A percentile compares a stretch with the other conserved stretches of the same genome.
Evolutionary conservation across 441 rosid genomes (phyloP).

Genomic region (Erodium moschatum): DNA sequence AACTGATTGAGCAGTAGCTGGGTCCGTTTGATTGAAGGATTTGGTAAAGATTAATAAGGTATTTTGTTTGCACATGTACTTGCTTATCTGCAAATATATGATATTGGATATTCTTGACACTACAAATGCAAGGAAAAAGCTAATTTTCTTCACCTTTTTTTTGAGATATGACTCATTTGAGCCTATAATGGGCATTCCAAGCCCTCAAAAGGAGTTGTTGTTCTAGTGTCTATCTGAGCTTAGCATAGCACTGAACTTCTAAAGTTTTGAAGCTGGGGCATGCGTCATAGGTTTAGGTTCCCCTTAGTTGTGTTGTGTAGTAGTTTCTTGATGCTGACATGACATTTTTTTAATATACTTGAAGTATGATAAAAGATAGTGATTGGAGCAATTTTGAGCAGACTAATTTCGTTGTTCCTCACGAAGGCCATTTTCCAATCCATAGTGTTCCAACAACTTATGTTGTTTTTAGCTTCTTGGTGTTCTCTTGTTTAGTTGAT

Average conservation of each 20-base stretch:
- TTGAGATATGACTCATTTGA: neutral
- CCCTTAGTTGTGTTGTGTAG: neutral
- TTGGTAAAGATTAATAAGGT: neutral
- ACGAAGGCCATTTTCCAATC: no score
- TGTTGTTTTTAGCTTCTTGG: no score
- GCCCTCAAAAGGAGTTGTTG: neutral
- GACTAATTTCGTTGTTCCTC: no score
- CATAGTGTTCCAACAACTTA: no score
- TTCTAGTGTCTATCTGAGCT: neutral
- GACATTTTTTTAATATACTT: no score
- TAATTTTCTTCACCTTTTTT: neutral
- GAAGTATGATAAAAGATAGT: no score
- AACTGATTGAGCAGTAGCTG: neutral
- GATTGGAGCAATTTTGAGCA: no score
- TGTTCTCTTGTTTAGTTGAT: no score
- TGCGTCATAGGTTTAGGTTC: neutral
- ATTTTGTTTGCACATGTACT: neutral
- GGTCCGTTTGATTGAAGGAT: neutral
- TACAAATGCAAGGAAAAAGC: neutral
- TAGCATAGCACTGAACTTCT: neutral
- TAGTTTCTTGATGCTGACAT: neutral
- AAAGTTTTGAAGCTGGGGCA: neutral
- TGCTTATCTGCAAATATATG: neutral
- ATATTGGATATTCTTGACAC: neutral
- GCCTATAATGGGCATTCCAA: neutral